Conservation (phyloP, 768 basidiomycete species). For the Naganishia kalamii region DNA sequence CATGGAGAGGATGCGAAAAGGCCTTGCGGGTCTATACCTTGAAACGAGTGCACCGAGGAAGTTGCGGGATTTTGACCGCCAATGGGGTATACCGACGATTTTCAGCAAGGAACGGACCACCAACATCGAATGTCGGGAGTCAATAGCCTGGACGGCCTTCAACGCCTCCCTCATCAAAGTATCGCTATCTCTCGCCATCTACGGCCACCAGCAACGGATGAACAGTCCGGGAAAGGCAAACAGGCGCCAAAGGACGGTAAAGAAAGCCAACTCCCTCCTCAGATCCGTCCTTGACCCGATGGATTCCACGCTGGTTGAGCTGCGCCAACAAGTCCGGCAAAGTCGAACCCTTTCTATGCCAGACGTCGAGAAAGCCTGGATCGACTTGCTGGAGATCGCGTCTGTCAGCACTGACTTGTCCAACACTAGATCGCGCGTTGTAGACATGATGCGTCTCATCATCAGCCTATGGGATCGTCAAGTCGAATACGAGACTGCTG, state of each 20-base stretch:
- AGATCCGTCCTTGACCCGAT: too few species aligned
- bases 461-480: constrained; percentile 9
- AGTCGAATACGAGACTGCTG: neutral
- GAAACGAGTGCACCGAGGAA: too few species aligned
- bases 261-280: too few species aligned
- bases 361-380: neutral
- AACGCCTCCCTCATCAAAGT: neutral
- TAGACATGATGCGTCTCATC: neutral
- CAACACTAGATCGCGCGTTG: neutral
- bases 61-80: too few species aligned
- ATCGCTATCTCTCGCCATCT: neutral
- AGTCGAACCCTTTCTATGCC: neutral
- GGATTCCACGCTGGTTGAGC: neutral
- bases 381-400: neutral
- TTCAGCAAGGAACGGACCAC: neutral
- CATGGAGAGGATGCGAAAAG: neutral
- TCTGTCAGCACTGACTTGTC: neutral
- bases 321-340: neutral
- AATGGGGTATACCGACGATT: too few species aligned
- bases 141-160: neutral
- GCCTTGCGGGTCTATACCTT: neutral
- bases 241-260: neutral
- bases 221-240: neutral
- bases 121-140: neutral
- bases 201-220: neutral